Base-by-base conservation (phyloP, 345 rosid species). In the Lenwebbia sp. region DNA sequence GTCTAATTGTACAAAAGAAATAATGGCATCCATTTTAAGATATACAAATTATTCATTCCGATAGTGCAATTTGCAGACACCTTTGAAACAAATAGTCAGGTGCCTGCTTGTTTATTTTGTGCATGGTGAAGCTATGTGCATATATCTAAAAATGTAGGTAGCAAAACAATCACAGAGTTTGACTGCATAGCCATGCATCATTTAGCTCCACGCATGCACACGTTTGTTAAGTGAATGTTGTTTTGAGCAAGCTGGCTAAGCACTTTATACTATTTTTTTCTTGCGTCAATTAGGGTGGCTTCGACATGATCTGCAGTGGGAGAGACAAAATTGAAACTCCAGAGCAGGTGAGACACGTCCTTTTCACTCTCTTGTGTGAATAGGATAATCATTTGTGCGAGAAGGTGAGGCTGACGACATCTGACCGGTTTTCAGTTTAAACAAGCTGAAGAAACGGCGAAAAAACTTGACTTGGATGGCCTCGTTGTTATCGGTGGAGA, bases 321-420 rank as follows among this genome's bases (percentile, higher is more conserved):
- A 95, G 99, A 89, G 99, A 98, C 94, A 98, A 98, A 91, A 98
- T 96, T 88, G 99, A 98, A 92, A 94, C 98, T 30, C 99, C 99
- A 85, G 98, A 95, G 88, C 99, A 97, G 96, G 99, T 96, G 83
- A 85, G 49, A 51, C 75, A 88, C 6, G 60, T 85, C 60, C 3
- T 28, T 56, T 85, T 70, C 21, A 1, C 17, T 54, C 49, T 82
- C 26, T 56, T 83, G 47, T 25, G 10, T 12, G 28, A 33, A 15
- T 49, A 49, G 83, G 47, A 60, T 70, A 47, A 41, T 11, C 15
- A 40, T n/a, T 55, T 87, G 13, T 12, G 53, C 83, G 33, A 13
- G 55, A 50, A 55, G 52, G 62, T 82, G 30, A 88, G 54, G 4
- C 55, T 84, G 54, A 89, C 44, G 40, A 13, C 81, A 15, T 84